Evolutionary conservation across 495 filamentous ascomycete species (phyloP).

Genomic region (Pseudoneurospora amorphoporcata): DNA sequence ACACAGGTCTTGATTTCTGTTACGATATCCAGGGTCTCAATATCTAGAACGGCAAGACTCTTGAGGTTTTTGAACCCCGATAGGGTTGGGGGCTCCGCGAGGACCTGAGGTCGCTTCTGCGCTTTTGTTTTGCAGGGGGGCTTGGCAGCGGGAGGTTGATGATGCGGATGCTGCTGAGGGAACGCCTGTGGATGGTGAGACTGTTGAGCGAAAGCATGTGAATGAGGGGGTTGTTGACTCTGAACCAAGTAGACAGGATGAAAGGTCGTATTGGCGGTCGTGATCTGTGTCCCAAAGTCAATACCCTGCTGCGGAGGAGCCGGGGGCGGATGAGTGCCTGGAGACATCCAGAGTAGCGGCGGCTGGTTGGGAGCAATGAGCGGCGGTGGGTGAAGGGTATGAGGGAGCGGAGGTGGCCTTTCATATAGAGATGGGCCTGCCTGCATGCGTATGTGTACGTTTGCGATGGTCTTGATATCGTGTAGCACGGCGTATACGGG

Average conservation of each 20-base stretch:
- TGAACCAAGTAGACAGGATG: neutral
- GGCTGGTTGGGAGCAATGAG: neutral
- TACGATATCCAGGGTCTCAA: slow-evolving; percentile 45
- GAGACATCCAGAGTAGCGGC: neutral
- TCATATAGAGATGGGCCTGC: slow-evolving; percentile 39
- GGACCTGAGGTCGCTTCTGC: slow-evolving; percentile 9
- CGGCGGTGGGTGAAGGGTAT: neutral
- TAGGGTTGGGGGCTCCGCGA: slow-evolving; percentile 35
- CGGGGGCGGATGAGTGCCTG: neutral
- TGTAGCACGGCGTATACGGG: slow-evolving; percentile 48
- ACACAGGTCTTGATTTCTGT: slow-evolving; percentile 45
- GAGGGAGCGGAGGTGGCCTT: slow-evolving; percentile 31
- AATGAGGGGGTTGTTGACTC: slow-evolving; percentile 1
- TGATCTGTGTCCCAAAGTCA: neutral
- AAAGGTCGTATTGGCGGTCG: neutral
- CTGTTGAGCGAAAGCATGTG: neutral
- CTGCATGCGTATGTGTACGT: slow-evolving; percentile 50
- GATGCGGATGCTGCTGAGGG: slow-evolving; percentile 7
- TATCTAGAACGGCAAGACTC: slow-evolving; percentile 44
- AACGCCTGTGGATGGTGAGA: slow-evolving; percentile 9
- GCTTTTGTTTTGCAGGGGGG: slow-evolving; percentile 11
- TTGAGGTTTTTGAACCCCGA: slow-evolving; percentile 47
- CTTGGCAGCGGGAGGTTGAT: slow-evolving; percentile 15
- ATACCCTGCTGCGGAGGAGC: neutral
- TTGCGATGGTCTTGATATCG: slow-evolving; percentile 36